Percentiles rank a stretch among this genome's conserved stretches.
Evolutionary conservation across 257 asterid species (phyloP).

Genomic region (Fraxinus quadrangulata): DNA sequence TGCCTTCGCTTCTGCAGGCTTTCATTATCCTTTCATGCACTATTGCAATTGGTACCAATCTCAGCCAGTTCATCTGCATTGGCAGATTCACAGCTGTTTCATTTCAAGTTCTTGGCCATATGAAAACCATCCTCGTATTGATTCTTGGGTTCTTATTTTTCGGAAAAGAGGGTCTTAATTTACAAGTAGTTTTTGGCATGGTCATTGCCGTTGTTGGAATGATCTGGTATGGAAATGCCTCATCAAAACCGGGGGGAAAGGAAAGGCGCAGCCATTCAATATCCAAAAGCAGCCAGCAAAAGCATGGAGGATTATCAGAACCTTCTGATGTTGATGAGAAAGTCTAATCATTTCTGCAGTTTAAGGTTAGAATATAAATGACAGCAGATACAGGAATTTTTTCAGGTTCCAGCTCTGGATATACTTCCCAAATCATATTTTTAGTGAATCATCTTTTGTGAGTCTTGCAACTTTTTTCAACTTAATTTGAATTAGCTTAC

Average conservation of each 20-base stretch:
- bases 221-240: constrained; percentile 95
- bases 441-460: constrained; percentile 47
- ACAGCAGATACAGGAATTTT: constrained; percentile 43
- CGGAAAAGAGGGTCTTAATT: constrained; percentile 85
- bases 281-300: constrained; percentile 56
- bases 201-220: constrained; percentile 80
- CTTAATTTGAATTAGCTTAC: constrained; percentile 30
- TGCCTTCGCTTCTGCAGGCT: constrained; percentile 46
- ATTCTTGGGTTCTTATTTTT: constrained; percentile 84
- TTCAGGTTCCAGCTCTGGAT: constrained; percentile 50
- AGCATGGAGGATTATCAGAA: constrained; percentile 52
- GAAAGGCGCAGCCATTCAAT: constrained; percentile 71
- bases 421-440: constrained; percentile 31
- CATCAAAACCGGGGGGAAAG: constrained; percentile 91
- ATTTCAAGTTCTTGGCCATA: constrained; percentile 63
- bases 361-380: constrained; percentile 36
- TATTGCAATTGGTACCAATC: constrained; percentile 88
- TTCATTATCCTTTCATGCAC: constrained; percentile 76
- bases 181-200: constrained; percentile 89
- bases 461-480: constrained; percentile 30
- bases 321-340: constrained; percentile 79
- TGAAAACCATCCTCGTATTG: constrained; percentile 91
- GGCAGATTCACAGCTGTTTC: too few species aligned
- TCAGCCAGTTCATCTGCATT: constrained; percentile 87
- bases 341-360: constrained; percentile 49